These are phyloP conservation scores for Bonia amplexicaulis DNA, from an alignment of 176 grass and related monocot species.

Conservation along the genomic window DNA sequence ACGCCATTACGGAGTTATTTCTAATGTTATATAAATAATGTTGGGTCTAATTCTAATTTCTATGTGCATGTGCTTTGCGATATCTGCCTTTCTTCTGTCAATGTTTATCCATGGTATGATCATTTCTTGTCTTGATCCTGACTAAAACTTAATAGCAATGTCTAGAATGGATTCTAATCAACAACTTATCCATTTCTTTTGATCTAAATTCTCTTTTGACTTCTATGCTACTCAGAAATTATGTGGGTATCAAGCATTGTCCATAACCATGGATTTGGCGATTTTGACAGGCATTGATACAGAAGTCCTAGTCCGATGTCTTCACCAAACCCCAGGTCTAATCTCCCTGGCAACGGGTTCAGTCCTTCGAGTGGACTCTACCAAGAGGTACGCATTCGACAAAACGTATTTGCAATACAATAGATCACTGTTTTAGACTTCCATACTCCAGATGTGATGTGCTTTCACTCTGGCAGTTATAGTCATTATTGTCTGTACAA, in stretches of 20 bases:
- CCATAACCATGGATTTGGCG: conserved; percentile 55
- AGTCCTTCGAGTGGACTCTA: conserved; percentile 61
- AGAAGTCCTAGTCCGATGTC: conserved; percentile 88
- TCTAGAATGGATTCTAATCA: conserved; percentile 14
- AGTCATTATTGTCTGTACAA: neutral
- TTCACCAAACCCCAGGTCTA: conserved; percentile 70
- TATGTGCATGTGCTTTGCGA: neutral
- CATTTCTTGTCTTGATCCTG: neutral
- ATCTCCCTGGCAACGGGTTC: conserved; percentile 53
- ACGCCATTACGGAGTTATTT: neutral
- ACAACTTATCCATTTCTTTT: neutral
- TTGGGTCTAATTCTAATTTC: neutral
- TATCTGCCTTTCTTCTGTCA: neutral
- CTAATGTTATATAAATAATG: neutral
- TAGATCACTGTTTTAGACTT: neutral
- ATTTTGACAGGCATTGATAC: conserved; percentile 59
- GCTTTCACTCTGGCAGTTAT: neutral
- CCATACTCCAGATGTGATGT: conserved; percentile 5
- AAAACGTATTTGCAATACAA: conserved; percentile 2
- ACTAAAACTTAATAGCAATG: neutral
- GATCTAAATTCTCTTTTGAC: conserved; percentile 17
- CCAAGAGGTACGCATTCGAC: conserved; percentile 49
- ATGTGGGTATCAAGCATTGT: conserved; percentile 74
- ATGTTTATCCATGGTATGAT: neutral
- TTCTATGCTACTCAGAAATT: conserved; percentile 56